A percentile compares a stretch with the other conserved stretches of the same genome.
These are phyloP conservation scores for Clausena lansium DNA, from an alignment of 345 rosid genomes.

Conservation along the genomic window DNA sequence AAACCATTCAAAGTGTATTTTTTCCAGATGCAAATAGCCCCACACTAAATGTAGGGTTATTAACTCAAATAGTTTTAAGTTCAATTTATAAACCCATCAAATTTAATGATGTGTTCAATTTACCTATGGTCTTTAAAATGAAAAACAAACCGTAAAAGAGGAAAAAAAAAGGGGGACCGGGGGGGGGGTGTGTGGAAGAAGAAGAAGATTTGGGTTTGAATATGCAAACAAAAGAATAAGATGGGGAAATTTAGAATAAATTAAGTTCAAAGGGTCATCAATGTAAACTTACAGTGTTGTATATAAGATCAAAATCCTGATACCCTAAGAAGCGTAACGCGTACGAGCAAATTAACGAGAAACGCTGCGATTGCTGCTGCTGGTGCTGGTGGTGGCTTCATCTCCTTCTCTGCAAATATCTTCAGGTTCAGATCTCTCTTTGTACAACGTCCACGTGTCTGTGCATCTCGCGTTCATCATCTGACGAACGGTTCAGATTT, in stretches of 20 bases:
- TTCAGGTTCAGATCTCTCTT: constrained; percentile 18
- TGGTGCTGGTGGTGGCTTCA: background rate
- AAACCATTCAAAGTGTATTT: no score
- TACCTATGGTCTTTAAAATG: no score
- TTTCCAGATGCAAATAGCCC: no score
- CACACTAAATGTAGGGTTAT: no score
- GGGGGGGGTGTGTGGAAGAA: no score
- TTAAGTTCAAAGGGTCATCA: background rate
- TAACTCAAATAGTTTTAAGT: no score
- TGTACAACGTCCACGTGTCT: background rate
- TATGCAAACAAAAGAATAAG: background rate
- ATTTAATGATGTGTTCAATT: no score
- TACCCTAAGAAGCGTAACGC: background rate
- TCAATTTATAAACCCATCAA: no score
- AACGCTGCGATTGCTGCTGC: background rate
- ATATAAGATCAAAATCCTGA: background rate
- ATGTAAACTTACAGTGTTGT: background rate
- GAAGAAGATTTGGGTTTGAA: background rate
- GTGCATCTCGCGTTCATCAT: background rate
- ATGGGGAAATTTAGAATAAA: rapidly evolving
- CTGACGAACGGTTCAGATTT: background rate
- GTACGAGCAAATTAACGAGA: background rate
- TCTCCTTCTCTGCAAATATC: background rate
- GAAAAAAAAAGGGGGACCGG: rapidly evolving
- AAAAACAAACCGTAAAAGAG: background rate